These are phyloP conservation scores for Sporisorium reilianum DNA, from an alignment of 1,284 basidiomycete species.

Conservation along the genomic window DNA sequence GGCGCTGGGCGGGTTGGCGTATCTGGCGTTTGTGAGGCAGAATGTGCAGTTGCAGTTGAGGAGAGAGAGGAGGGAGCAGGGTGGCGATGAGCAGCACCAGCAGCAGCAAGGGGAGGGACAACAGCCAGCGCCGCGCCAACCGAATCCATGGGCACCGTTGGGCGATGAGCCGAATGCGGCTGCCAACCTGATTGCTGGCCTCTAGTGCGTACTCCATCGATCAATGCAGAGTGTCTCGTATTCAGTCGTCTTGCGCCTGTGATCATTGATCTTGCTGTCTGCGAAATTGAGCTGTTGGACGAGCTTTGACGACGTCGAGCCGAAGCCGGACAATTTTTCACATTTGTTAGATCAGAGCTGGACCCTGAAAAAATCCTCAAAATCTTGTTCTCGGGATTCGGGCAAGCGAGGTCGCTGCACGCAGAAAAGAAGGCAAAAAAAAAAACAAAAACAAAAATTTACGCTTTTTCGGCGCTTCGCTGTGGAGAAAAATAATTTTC, in stretches of 20 bases:
- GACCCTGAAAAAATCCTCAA: slow-evolving; percentile 9
- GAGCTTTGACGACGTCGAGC: slow-evolving; percentile 1
- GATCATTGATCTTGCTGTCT: slow-evolving; percentile 1
- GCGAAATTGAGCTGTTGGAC: too few relatives aligned
- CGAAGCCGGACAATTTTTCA: neutral
- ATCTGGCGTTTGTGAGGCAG: slow-evolving; percentile 56
- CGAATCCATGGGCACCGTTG: slow-evolving; percentile 36
- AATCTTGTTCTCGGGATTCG: slow-evolving; percentile 29
- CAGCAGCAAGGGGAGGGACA: slow-evolving; percentile 13
- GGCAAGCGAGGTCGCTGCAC: neutral
- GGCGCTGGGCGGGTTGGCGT: slow-evolving; percentile 55
- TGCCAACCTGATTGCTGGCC: slow-evolving; percentile 35
- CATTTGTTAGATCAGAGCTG: neutral
- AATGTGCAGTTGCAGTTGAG: slow-evolving; percentile 53
- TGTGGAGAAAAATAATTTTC: slow-evolving; percentile 2
- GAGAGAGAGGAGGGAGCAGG: slow-evolving; percentile 44
- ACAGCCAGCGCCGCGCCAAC: slow-evolving; percentile 9
- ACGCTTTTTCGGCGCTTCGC: slow-evolving; percentile 21
- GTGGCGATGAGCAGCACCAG: slow-evolving; percentile 13
- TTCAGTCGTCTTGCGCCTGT: neutral
- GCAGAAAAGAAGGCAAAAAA: too few relatives aligned
- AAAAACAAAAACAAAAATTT: slow-evolving; percentile 32
- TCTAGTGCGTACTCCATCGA: slow-evolving; percentile 4
- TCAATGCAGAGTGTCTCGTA: neutral
- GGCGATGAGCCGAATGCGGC: slow-evolving; percentile 39